phyloP scores from a whole-genome alignment of 2,329 filamentous ascomycete genomes.

The Talaromyces sp. region DNA sequence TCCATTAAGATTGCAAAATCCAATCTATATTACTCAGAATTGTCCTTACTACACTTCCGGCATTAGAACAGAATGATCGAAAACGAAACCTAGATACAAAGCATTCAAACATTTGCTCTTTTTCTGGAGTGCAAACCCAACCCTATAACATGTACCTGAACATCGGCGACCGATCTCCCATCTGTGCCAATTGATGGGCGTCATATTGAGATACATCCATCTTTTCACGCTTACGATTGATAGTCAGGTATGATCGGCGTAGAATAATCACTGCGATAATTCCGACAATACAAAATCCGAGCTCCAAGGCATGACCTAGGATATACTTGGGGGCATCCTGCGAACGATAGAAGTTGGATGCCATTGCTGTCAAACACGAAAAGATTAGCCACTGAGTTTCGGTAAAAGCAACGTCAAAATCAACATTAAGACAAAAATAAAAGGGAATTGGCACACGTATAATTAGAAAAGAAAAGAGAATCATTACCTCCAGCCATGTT shows the following conservation, averaged over 20 bases:
- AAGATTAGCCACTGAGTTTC: slow-evolving; percentile 10
- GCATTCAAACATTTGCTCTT: not conserved
- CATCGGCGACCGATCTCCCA: slow-evolving; percentile 60
- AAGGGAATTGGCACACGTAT: not conserved
- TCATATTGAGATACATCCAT: slow-evolving; percentile 45
- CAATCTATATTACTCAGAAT: too few species aligned
- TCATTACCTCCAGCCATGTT: slow-evolving; percentile 45
- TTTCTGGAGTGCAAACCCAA: not conserved
- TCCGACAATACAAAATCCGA: slow-evolving; percentile 49
- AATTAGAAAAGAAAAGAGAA: not conserved
- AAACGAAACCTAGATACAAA: not conserved
- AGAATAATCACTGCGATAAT: slow-evolving; percentile 44
- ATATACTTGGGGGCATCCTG: slow-evolving; percentile 49
- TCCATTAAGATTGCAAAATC: too few species aligned
- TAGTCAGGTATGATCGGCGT: slow-evolving; percentile 51
- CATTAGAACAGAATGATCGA: not conserved
- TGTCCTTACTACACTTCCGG: not conserved
- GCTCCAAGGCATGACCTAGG: slow-evolving; percentile 51
- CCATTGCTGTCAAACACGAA: slow-evolving; percentile 51
- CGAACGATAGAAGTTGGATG: slow-evolving; percentile 65
- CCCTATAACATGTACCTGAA: slow-evolving; percentile 58
- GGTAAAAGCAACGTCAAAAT: not conserved
- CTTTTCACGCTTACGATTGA: slow-evolving; percentile 58
- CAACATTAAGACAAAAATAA: too few species aligned
- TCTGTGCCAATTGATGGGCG: slow-evolving; percentile 53